These are phyloP conservation scores for Tuctoria greenei DNA, from an alignment of 176 grass and related monocot species.

Conservation along the genomic window DNA sequence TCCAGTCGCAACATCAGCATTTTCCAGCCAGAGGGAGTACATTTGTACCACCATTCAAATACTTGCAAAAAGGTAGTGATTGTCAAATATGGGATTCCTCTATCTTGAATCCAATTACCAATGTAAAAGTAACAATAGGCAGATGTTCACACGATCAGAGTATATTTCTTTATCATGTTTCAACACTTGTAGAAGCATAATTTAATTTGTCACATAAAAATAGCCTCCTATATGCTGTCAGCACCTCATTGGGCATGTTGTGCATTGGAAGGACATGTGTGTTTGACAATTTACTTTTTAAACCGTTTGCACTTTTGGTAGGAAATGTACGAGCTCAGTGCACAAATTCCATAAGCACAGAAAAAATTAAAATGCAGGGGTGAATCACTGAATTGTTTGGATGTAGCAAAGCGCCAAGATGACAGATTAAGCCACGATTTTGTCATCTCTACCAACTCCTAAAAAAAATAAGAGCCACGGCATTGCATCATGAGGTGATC, in stretches of 20 bases:
- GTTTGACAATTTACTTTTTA: neutral
- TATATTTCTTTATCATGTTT: neutral
- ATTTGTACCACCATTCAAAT: neutral
- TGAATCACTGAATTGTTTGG: neutral
- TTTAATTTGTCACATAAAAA: neutral
- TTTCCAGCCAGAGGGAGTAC: no score
- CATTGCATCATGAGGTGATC: slow-evolving; percentile 30
- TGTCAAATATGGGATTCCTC: neutral
- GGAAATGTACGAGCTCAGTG: neutral
- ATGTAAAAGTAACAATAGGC: neutral
- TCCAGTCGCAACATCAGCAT: no score
- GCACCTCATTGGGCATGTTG: neutral
- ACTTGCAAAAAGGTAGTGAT: neutral
- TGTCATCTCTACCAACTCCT: slow-evolving; percentile 5
- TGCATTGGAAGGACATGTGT: neutral
- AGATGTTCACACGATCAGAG: neutral
- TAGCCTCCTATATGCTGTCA: neutral
- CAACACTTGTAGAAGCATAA: neutral
- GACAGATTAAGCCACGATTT: slow-evolving; percentile 1
- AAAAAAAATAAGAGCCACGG: slow-evolving; percentile 1
- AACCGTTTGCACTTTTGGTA: neutral
- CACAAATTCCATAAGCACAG: slow-evolving; percentile 9
- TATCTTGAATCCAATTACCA: neutral
- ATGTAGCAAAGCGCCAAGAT: slow-evolving; percentile 1
- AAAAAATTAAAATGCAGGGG: neutral